These are phyloP conservation scores for Camellia lanceoleosa DNA, from an alignment of 148 eudicot species.

Conservation along the genomic window DNA sequence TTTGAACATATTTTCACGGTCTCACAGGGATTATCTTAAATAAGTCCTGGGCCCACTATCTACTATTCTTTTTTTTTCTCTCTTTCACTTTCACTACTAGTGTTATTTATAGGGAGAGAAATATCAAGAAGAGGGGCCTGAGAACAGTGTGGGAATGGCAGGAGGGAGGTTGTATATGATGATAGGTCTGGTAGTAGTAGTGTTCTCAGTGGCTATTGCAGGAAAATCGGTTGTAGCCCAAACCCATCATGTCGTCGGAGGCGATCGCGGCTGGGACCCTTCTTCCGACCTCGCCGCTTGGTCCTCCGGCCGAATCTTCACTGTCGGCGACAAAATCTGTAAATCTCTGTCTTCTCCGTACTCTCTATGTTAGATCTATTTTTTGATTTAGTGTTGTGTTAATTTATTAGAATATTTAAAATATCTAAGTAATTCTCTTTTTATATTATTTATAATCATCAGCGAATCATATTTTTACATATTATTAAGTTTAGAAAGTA, in stretches of 20 bases:
- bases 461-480: too few species aligned
- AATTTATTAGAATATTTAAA: too few species aligned
- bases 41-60: too few species aligned
- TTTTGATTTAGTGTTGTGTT: too few species aligned
- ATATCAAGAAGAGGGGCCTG: background rate
- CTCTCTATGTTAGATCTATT: background rate
- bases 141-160: background rate
- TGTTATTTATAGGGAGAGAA: background rate
- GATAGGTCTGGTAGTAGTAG: background rate
- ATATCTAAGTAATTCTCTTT: too few species aligned
- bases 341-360: conserved; percentile 17
- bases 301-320: conserved; percentile 49
- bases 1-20: too few species aligned
- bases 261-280: conserved; percentile 57
- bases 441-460: too few species aligned
- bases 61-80: too few species aligned
- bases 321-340: conserved; percentile 73
- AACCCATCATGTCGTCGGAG: conserved; percentile 63
- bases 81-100: background rate
- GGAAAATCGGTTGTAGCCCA: conserved; percentile 29
- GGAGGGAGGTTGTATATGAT: conserved; percentile 3
- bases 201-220: conserved; percentile 18
- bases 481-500: too few species aligned
- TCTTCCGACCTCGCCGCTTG: conserved; percentile 48
- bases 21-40: too few species aligned